A percentile compares a stretch with the other conserved stretches of the same genome.
phyloP scores from a whole-genome alignment of 208 protist genomes.

The Wallacemonas sp. region DNA sequence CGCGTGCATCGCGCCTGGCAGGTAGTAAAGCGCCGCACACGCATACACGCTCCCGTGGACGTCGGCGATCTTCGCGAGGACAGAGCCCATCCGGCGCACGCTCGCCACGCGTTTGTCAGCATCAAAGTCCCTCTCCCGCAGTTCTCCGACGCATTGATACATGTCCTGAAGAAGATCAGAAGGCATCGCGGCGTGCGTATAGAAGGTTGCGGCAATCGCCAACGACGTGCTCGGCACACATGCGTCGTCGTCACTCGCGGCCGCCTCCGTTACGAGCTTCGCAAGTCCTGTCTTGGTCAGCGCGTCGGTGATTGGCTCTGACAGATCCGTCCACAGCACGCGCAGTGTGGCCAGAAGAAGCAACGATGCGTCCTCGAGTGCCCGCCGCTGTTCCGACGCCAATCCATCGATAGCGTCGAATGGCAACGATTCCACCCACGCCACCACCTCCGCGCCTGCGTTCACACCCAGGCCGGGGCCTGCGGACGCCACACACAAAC shows the following conservation, averaged over 20 bases:
- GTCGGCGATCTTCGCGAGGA: not conserved
- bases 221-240: not conserved
- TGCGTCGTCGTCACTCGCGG: too few relatives aligned
- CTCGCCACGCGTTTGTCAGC: constrained; percentile 13
- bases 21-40: not conserved
- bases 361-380: not conserved
- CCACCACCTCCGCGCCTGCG: not conserved
- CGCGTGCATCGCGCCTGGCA: constrained; percentile 15
- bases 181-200: not conserved
- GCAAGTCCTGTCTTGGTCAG: not conserved
- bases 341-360: not conserved
- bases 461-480: not conserved
- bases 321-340: not conserved
- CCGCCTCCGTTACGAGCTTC: too few relatives aligned
- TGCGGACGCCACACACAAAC: constrained; percentile 1
- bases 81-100: not conserved
- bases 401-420: not conserved
- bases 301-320: not conserved
- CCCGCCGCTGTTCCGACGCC: not conserved
- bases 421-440: not conserved
- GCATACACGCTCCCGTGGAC: not conserved
- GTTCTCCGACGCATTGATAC: constrained; percentile 12
- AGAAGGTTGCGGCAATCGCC: not conserved
- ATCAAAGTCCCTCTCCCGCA: constrained; percentile 19
- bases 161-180: not conserved